Evolutionary conservation across 2,329 filamentous ascomycete genomes (phyloP).

Genomic region (Metarhizium guizhouense): DNA sequence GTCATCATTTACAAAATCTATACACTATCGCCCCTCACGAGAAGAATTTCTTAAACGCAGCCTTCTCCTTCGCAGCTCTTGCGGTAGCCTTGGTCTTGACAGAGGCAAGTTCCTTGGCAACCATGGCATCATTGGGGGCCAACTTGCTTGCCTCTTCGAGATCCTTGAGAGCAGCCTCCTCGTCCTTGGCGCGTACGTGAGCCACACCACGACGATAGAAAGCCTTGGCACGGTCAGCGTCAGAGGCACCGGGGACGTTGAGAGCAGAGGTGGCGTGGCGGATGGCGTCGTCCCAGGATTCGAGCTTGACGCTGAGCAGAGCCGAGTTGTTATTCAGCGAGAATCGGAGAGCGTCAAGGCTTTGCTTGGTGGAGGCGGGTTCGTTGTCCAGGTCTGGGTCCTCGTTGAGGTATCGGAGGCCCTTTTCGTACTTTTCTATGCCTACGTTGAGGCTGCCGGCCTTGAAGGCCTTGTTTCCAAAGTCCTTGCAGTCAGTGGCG

Average conservation of each 20-base stretch:
- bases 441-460: constrained; percentile 58
- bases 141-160: constrained; percentile 69
- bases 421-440: constrained; percentile 92
- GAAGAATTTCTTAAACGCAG: constrained; percentile 89
- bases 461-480: constrained; percentile 91
- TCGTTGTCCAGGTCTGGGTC: constrained; percentile 69
- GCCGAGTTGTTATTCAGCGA: constrained; percentile 83
- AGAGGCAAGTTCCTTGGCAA: constrained; percentile 64
- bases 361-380: constrained; percentile 53
- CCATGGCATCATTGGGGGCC: constrained; percentile 64
- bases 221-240: constrained; percentile 81
- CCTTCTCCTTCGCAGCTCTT: constrained; percentile 79
- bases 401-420: constrained; percentile 78
- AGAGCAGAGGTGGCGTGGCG: constrained; percentile 66
- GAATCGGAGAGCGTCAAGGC: constrained; percentile 69
- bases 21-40: constrained; percentile 21
- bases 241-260: constrained; percentile 53
- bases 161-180: constrained; percentile 69
- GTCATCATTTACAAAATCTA: not conserved
- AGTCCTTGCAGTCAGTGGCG: constrained; percentile 77
- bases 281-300: constrained; percentile 60
- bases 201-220: constrained; percentile 76
- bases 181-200: constrained; percentile 68
- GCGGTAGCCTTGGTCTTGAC: constrained; percentile 70
- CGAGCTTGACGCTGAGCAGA: constrained; percentile 74